Evolutionary conservation across 2,329 filamentous ascomycete species (phyloP), one percentile per base, ranked within the genome.

Genomic region (Aspergillus sp.): DNA sequence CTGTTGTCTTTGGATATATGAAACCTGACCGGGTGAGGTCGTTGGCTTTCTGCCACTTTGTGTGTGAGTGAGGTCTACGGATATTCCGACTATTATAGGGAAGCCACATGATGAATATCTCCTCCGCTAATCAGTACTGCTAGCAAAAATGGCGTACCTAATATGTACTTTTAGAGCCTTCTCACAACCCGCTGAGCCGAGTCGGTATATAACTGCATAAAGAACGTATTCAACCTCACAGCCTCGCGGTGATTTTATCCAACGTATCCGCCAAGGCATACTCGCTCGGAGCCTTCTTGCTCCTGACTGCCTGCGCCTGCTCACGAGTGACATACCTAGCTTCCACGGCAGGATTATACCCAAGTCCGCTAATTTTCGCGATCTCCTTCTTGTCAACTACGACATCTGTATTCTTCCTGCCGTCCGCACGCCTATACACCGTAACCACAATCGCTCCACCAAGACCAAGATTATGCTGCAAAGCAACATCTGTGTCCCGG

Each of bases 391-490:
- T 54, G 5, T 47, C 45, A 24, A 47, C 45, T 9, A 22, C 45
- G 4, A 24, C 18, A 24, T 47, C 45, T 5, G 51, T 36, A 22
- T 60, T 60, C n/a, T n/a, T 60, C 74, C 84, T 81, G 7, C 91
- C 90, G 74, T 97, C 94, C 0, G 89, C 89, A 12, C 92, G 85
- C 77, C 87, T 87, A 77, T 97, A 96, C 2, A 97, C 90, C 0
- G 91, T 93, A 18, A 94, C 90, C 0, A 97, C 93, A 2, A 87
- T 91, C 5, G 92, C 93, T 53, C 94, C 94, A n/a, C 94, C 94
- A 3, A 98, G 82, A 0, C 94, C 94, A 0, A 97, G 82, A 71
- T 98, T 97, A 74, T 98, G 94, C 80, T 97, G 92, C 64, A 97
- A 81, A 57, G 90, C 90, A 59, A 86, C 86, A 62, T 79, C 84